Evolutionary conservation across 2,329 filamentous ascomycete genomes (phyloP), one percentile per base, ranked within the genome.

Genomic region (Trichoderma semiorbis): DNA sequence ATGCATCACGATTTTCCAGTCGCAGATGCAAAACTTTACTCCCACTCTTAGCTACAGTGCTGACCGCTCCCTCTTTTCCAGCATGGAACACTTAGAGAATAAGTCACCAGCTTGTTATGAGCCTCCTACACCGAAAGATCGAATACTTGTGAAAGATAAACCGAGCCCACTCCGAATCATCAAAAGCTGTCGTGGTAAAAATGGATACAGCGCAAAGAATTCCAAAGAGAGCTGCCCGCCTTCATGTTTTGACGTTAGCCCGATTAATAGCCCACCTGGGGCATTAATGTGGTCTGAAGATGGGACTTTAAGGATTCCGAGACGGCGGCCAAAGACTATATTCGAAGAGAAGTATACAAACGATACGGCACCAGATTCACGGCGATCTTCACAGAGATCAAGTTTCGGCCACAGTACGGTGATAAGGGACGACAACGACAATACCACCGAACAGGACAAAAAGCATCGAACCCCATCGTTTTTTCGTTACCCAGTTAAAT

Each of bases 161-260:
- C 84, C 86, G 21, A 81, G 81, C 36, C 87, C 88, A 12, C 77
- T 89, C 39, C 83, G 85, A 53, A 86, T 89, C 75, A 77, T 84
- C 75, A 73, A 73, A 28, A 53, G 39, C 21, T 26, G 16, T 36
- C 50, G 26, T 12, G 53, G 36, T 7, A 24, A 39, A 18, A 57
- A 34, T 21, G 53, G 47, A 4, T 34, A 63, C 8, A 21, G 21
- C n/a, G 58, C 0, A 28, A 50, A 10, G 16, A 39, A 8, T 10
- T 39, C 28, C 34, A 63, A 36, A 55, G 18, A 18, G 5, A 36
- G 18, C 69, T 43, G 32, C 43, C 6, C 16, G 5, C 14, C n/a
- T 1, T 26, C 18, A 16, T 55, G 30, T 32, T 11, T 36, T 11
- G 57, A 58, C 8, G 18, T 21, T 10, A 36, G 32, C 64, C 39